Percentiles rank a stretch among this genome's conserved stretches.
phyloP scores from a whole-genome alignment of 257 asterid species.

The Ilex aquifolium region DNA sequence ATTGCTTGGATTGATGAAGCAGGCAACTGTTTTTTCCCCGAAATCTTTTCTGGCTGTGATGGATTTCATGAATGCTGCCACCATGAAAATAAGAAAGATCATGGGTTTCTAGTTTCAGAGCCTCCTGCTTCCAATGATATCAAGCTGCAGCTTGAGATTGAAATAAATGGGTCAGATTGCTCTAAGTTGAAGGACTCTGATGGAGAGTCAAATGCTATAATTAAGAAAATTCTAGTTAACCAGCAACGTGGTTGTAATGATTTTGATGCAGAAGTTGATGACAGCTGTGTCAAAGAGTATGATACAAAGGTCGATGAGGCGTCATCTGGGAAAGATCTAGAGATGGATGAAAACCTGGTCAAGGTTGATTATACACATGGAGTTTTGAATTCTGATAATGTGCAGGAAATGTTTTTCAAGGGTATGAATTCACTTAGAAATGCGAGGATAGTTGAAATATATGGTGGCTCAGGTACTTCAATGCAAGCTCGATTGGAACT shows the following conservation, averaged over 20 bases:
- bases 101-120: background rate
- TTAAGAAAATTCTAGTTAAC: constrained; percentile 13
- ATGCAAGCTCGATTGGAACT: constrained; percentile 21
- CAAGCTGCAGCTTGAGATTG: constrained; percentile 26
- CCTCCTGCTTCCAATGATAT: constrained; percentile 17
- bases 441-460: constrained; percentile 9
- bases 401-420: constrained; percentile 18
- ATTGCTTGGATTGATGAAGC: constrained; percentile 36
- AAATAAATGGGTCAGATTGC: constrained; percentile 12
- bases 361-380: background rate
- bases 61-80: background rate
- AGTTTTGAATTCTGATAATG: background rate
- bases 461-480: constrained; percentile 13
- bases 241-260: constrained; percentile 3
- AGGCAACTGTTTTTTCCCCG: constrained; percentile 24
- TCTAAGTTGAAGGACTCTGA: constrained; percentile 17
- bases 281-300: background rate
- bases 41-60: constrained; percentile 1
- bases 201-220: constrained; percentile 22
- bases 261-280: background rate
- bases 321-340: constrained; percentile 1
- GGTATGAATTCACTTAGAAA: constrained; percentile 10
- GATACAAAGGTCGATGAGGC: constrained; percentile 3
- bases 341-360: background rate
- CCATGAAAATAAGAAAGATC: constrained; percentile 1